Conservation (phyloP, 495 filamentous ascomycete genomes). For the Saxispiralis lemnorum region DNA sequence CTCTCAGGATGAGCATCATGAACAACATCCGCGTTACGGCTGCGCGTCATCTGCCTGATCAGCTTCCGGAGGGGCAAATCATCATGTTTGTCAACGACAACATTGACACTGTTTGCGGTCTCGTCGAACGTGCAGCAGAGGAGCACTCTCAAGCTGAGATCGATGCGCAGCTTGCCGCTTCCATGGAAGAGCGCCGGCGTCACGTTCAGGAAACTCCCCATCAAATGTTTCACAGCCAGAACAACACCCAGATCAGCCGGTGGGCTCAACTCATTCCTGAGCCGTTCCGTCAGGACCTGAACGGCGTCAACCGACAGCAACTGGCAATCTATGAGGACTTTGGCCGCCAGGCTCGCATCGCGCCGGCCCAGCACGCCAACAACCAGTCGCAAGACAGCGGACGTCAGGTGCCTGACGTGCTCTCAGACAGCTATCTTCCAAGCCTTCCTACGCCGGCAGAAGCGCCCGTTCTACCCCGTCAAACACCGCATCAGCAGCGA, state of each 20-base stretch:
- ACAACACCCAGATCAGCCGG: conserved; percentile 59
- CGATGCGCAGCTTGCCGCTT: conserved; percentile 67
- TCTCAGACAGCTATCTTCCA: conserved; percentile 63
- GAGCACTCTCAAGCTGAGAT: conserved; percentile 85
- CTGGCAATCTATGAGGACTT: conserved; percentile 94
- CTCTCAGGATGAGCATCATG: conserved; percentile 81
- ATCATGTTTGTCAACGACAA: conserved; percentile 98
- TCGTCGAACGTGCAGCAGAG: conserved; percentile 87
- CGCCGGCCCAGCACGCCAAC: conserved; percentile 33
- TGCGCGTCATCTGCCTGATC: conserved; percentile 44
- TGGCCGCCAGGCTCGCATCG: conserved; percentile 55
- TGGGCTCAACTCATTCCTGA: conserved; percentile 82
- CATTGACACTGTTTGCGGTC: conserved; percentile 73
- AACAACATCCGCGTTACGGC: conserved; percentile 82
- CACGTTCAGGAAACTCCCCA: conserved; percentile 52
- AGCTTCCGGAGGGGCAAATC: conserved; percentile 70
- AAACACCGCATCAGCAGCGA: conserved; percentile 41
- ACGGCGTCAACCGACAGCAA: conserved; percentile 77
- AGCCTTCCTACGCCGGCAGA: conserved; percentile 67
- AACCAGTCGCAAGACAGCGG: conserved; percentile 40
- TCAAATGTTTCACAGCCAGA: conserved; percentile 46
- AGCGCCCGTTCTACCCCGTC: conserved; percentile 54
- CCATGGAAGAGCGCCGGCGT: conserved; percentile 54
- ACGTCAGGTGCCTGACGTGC: conserved; percentile 50
- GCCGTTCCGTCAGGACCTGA: conserved; percentile 60